Conservation (phyloP, 495 filamentous ascomycete species). For the Cladorrhinum samala region DNA sequence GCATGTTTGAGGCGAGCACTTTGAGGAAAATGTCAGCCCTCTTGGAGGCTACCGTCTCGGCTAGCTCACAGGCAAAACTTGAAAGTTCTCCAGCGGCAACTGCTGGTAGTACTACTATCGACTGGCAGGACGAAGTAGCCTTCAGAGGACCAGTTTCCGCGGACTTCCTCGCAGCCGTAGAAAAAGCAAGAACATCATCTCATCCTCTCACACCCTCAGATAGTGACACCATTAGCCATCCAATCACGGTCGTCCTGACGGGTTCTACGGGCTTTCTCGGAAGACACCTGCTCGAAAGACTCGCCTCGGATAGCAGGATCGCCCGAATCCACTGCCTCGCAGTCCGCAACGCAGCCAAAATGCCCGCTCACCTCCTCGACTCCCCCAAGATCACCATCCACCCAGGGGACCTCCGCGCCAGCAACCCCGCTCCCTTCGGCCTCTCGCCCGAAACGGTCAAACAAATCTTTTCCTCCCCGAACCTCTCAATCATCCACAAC, state of each 20-base stretch:
- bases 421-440: conserved; percentile 34
- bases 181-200: background rate
- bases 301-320: background rate
- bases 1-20: conserved; percentile 18
- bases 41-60: background rate
- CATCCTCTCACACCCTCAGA: background rate
- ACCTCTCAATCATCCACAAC: conserved; percentile 42
- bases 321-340: conserved; percentile 18
- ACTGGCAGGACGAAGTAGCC: conserved; percentile 12
- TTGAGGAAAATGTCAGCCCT: conserved; percentile 13
- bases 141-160: background rate
- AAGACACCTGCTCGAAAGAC: conserved; percentile 6
- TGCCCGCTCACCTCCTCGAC: conserved; percentile 11
- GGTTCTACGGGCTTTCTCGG: conserved; percentile 33
- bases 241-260: conserved; percentile 23
- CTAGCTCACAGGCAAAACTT: background rate
- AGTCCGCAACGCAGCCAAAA: conserved; percentile 14
- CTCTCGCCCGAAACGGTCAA: conserved; percentile 17
- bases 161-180: background rate
- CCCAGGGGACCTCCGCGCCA: conserved; percentile 26
- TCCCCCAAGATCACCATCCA: conserved; percentile 29
- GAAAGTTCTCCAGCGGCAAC: background rate
- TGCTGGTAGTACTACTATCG: background rate
- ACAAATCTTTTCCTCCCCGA: conserved; percentile 21
- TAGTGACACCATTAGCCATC: background rate